A percentile compares a stretch with the other conserved stretches of the same genome.
Conservation (phyloP, 2,329 filamentous ascomycete species). For the Pestalotiopsis sp. region DNA sequence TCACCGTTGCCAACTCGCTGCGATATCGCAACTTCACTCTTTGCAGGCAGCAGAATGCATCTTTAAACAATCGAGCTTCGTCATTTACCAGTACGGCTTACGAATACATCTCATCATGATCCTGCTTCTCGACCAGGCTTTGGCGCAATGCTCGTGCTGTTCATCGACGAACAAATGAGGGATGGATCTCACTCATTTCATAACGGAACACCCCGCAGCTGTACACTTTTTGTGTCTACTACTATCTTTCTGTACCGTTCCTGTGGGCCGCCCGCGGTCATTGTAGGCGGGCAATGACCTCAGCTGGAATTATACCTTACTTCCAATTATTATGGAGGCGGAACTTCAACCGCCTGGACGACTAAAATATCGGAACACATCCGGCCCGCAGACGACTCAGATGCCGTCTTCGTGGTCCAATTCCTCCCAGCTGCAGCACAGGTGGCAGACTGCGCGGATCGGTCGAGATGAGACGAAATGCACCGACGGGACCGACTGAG, state of each 20-base stretch:
- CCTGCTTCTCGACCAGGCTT: neutral
- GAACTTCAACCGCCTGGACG: neutral
- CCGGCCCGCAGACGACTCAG: neutral
- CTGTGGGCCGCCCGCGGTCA: neutral
- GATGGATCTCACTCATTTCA: neutral
- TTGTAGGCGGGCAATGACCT: neutral
- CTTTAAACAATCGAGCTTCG: neutral
- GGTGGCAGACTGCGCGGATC: neutral
- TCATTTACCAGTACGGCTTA: neutral
- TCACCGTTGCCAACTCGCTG: neutral
- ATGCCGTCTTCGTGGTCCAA: neutral
- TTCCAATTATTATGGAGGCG: neutral
- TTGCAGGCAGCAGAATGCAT: neutral
- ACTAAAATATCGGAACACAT: neutral
- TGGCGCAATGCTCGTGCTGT: neutral
- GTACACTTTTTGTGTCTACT: neutral
- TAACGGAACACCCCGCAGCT: neutral
- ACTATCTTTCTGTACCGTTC: neutral
- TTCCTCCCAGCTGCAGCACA: neutral
- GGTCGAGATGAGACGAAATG: neutral
- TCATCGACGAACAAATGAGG: neutral
- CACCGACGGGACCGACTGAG: neutral
- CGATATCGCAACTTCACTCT: neutral
- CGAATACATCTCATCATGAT: neutral
- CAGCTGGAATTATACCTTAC: neutral